Evolutionary conservation across 805 yeast genomes (phyloP).

Genomic region (Metschnikowia vanudenii): DNA sequence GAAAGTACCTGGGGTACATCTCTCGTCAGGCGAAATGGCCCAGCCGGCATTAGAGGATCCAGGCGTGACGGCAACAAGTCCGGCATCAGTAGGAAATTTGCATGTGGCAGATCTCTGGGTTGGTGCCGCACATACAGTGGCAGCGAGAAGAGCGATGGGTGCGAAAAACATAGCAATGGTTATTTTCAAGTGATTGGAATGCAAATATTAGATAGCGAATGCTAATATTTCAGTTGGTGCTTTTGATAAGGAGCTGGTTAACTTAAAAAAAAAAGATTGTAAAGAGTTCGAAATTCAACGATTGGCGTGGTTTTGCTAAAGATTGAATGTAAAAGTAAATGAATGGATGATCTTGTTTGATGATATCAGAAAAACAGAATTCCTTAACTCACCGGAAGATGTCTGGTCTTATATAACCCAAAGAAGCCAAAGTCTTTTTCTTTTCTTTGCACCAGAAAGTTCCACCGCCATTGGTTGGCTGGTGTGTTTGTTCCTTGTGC

Average conservation of each 20-base stretch:
- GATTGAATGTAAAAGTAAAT: no score
- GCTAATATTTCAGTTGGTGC: no score
- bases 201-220: not conserved
- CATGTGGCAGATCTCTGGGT: slow-evolving; percentile 47
- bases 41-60: slow-evolving; percentile 69
- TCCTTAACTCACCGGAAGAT: not conserved
- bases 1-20: slow-evolving; percentile 72
- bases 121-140: slow-evolving; percentile 27
- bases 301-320: not conserved
- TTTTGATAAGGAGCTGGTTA: not conserved
- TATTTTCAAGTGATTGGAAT: not conserved
- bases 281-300: not conserved
- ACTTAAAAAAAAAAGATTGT: no score
- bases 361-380: not conserved
- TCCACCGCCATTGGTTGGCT: no score
- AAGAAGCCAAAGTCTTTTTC: not conserved
- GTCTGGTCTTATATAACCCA: slow-evolving; percentile 3
- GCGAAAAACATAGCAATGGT: slow-evolving; percentile 11
- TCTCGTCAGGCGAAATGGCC: slow-evolving; percentile 78
- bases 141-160: slow-evolving; percentile 21
- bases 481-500: no score
- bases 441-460: no score
- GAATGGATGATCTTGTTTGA: not conserved
- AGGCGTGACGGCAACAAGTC: slow-evolving; percentile 68
- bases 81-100: slow-evolving; percentile 63